phyloP scores from a whole-genome alignment of 2,329 filamentous ascomycete species.

The Scolecobasidium constrictum region DNA sequence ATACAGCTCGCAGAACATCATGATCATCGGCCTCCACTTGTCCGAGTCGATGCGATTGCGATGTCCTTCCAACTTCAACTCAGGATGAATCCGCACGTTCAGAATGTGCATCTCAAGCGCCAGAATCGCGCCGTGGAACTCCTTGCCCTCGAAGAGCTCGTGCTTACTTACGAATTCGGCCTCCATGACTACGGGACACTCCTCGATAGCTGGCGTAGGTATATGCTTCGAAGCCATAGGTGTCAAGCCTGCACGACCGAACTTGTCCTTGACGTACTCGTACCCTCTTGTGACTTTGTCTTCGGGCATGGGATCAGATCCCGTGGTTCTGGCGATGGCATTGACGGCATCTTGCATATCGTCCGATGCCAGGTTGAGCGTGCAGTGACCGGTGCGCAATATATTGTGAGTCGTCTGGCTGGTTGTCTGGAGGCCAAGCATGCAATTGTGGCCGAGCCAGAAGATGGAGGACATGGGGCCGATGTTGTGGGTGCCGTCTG shows the following conservation, averaged over 20 bases:
- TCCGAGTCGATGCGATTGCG: conserved; percentile 32
- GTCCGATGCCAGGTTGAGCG: conserved; percentile 31
- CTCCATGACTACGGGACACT: conserved; percentile 36
- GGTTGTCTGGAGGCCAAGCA: conserved; percentile 28
- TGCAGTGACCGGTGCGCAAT: conserved; percentile 30
- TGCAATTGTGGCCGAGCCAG: conserved; percentile 33
- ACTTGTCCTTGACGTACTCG: conserved; percentile 30
- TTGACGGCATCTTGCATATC: conserved; percentile 25
- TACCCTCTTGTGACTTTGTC: conserved; percentile 23
- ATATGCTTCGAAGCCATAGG: conserved; percentile 21
- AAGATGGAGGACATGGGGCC: conserved; percentile 34
- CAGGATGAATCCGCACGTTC: conserved; percentile 22
- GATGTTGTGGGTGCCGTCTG: conserved; percentile 31
- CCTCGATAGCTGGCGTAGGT: conserved; percentile 23
- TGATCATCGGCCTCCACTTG: conserved; percentile 33
- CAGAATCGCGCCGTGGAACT: conserved; percentile 19
- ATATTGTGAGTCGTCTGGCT: conserved; percentile 31
- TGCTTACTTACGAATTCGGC: conserved; percentile 23
- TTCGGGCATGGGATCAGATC: conserved; percentile 17
- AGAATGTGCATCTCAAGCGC: conserved; percentile 28
- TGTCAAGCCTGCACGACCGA: conserved; percentile 22
- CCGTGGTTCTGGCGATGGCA: conserved; percentile 28
- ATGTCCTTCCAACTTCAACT: conserved; percentile 25
- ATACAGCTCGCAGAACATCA: conserved; percentile 34
- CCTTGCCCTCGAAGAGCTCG: conserved; percentile 23